Base-by-base conservation (phyloP, 306 rosid genomes). In the Psophocarpus tetragonolobus region DNA sequence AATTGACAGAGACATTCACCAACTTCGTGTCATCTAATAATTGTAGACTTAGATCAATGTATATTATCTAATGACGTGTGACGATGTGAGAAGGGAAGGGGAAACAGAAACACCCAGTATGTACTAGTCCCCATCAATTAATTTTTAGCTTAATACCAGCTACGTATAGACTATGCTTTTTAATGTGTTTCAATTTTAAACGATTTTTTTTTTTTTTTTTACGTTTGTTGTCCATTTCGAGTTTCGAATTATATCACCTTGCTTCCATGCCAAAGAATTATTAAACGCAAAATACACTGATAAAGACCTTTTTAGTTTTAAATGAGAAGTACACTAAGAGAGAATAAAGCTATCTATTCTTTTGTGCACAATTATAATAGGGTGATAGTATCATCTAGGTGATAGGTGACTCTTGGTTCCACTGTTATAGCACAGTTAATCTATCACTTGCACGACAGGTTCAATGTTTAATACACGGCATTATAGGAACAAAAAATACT, bases 91-190 rank as follows among this genome's bases (percentile, higher is more conserved):
- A 45, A 71, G 14, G 5, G 21, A 39, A 9, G 9, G 27, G 26
- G 23, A 61, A 61, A 61, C 68, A 61, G 42, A 58, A 51, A 29
- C 33, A 78, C 44, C 44, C 41, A 38, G 20, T 29, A 17, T 32
- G 76, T 79, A 17, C 70, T 68, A 32, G 47, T 63, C 44, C 26
- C 45, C 18, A 17, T 63, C 69, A 63, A 11, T 63, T 63, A 63
- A 11, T 63, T 63, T 33, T 32, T 27, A 63, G n/a, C 79, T 63
- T 82, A 57, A 71, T 35, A 50, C 75, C 66, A 35, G 61, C 68
- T 39, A 20, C 3, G 39, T 29, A 32, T 17, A 80, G 74, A 26
- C 27, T 80, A 64, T 33, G 80, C 41, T 77, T 56, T 63, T 38
- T 30, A 53, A 17, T 30, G 57, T 74, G 67, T 68, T 30, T 17